Evolutionary conservation across 106 monocot species (phyloP).

Genomic region (Gastrodia elata): DNA sequence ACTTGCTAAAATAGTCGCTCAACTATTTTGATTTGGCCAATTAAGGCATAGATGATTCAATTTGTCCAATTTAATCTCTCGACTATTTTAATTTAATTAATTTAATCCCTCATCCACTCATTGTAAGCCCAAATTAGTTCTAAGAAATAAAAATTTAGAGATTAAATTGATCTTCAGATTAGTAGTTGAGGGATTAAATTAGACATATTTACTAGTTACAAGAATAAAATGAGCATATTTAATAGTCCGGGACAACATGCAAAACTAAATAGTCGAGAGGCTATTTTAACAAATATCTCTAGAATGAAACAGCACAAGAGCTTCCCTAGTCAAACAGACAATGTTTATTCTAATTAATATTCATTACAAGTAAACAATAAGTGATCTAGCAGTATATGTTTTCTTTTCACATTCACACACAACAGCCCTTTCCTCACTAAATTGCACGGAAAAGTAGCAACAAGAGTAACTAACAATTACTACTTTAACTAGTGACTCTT

Average conservation of each 20-base stretch:
- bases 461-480: neutral
- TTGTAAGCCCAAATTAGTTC: neutral
- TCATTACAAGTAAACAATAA: neutral
- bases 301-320: too few species aligned
- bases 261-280: too few species aligned
- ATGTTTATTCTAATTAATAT: neutral
- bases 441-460: neutral
- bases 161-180: too few species aligned
- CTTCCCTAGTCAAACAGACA: neutral
- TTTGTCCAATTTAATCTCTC: neutral
- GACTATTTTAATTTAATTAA: neutral
- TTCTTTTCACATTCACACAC: neutral
- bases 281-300: too few species aligned
- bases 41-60: neutral
- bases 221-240: neutral
- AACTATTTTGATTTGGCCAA: neutral
- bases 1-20: neutral
- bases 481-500: neutral
- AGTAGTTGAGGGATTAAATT: neutral
- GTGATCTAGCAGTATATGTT: neutral
- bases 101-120: neutral
- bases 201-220: neutral
- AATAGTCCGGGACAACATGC: neutral
- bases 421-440: neutral
- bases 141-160: neutral